phyloP scores from a whole-genome alignment of 2,329 filamentous ascomycete species.

The Colletotrichum tropicale region DNA sequence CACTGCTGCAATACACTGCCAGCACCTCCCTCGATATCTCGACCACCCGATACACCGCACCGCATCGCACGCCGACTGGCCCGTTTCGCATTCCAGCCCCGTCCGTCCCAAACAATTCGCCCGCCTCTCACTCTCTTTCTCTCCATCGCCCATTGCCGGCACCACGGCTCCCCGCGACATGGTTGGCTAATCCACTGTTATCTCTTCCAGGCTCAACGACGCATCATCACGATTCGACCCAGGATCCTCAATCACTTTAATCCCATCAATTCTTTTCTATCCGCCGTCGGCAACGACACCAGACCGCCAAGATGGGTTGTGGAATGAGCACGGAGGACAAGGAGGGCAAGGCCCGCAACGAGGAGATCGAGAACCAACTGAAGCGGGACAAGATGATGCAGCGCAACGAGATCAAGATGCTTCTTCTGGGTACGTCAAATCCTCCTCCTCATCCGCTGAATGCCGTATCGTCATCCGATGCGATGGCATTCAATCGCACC shows the following conservation, averaged over 20 bases:
- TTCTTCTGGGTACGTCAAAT: conserved; percentile 78
- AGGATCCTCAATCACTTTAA: conserved; percentile 10
- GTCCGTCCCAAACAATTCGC: conserved; percentile 1
- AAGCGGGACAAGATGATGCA: conserved; percentile 99
- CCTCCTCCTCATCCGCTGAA: background rate
- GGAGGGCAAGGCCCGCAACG: conserved; percentile 99
- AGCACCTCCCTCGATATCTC: background rate
- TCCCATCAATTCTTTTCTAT: conserved; percentile 4
- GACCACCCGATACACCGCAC: background rate
- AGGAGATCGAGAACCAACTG: conserved; percentile 99
- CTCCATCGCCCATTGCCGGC: background rate
- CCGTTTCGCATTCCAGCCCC: conserved; percentile 15
- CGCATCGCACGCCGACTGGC: background rate
- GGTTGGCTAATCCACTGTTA: conserved; percentile 9
- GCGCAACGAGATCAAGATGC: conserved; percentile 99
- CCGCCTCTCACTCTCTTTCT: background rate
- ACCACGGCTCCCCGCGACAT: background rate
- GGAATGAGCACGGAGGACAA: conserved; percentile 99
- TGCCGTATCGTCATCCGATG: background rate
- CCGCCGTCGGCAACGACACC: conserved; percentile 12
- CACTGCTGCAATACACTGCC: background rate
- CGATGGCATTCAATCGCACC: background rate
- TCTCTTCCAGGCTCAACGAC: background rate
- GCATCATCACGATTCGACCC: background rate
- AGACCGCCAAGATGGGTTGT: conserved; percentile 87